These are phyloP conservation scores for Cryptosporidium parvum DNA, from an alignment of 169 alveolate species.

Conservation along the genomic window DNA sequence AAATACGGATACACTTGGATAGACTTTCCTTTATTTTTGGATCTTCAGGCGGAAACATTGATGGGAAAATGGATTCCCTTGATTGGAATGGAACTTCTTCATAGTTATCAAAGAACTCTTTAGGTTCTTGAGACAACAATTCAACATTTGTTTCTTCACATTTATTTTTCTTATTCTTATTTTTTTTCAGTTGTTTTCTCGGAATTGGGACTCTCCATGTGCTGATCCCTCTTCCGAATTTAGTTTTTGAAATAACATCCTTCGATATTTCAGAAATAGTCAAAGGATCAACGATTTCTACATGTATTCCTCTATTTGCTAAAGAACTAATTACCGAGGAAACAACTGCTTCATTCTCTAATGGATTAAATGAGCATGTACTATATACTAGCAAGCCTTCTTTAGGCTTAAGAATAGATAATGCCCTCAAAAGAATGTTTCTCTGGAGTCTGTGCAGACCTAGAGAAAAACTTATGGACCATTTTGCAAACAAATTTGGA, in stretches of 20 bases:
- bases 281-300: conserved; percentile 82
- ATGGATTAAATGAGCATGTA: conserved; percentile 94
- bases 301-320: conserved; percentile 36
- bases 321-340: conserved; percentile 82
- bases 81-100: conserved; percentile 80
- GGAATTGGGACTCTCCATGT: conserved; percentile 80
- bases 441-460: conserved; percentile 86
- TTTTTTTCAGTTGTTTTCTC: conserved; percentile 57
- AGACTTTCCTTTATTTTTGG: conserved; percentile 77
- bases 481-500: conserved; percentile 89
- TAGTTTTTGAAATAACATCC: conserved; percentile 80
- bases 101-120: conserved; percentile 76
- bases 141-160: conserved; percentile 55
- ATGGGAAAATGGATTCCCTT: conserved; percentile 77
- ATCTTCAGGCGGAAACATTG: conserved; percentile 83
- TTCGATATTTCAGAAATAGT: conserved; percentile 84
- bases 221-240: conserved; percentile 78
- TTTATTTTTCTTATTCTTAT: conserved; percentile 77
- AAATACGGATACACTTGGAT: conserved; percentile 87
- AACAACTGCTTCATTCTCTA: conserved; percentile 96
- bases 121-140: conserved; percentile 40
- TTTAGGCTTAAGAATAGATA: conserved; percentile 83
- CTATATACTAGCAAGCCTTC: conserved; percentile 93
- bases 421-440: conserved; percentile 87
- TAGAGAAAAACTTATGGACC: conserved; percentile 88